Base-by-base conservation (phyloP, 139 green algal species). In the Chlorella ohadii region DNA sequence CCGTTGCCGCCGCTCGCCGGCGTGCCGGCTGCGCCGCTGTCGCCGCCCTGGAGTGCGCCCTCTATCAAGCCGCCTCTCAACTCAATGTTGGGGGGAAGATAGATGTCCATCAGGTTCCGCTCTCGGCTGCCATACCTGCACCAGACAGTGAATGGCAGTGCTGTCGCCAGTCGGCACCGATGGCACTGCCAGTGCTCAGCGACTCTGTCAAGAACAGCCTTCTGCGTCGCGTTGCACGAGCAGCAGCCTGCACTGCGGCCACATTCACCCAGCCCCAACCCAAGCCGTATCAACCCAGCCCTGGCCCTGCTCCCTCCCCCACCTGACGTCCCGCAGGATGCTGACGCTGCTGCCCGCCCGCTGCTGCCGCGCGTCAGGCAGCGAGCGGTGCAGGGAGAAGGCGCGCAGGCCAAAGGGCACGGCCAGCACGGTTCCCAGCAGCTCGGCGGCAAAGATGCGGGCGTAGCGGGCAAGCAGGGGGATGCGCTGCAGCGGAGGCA, bases 61-160 rank as follows among this genome's bases (percentile, higher is more conserved):
- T 83, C 51, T 66, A 81, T 71, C 47, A 67, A 34, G 31, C 63
- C 56, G 28, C 9, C 47, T 57, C 39, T 28, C 41, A 47, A 38
- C 59, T 82, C 19, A 7, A 83, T 11, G 22, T 68, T 31, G 19
- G 70, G 34, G 2, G 93, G 93, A 9, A 94, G 39, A 72, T 97
- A 97, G 0, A 96, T 85, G 85, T 97, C 94, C 68, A 97, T 72
- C 7, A 86, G 39, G 13, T 92, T 91, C 15, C 94, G 89, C 0
- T 77, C 23, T 2, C 76, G 61, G 31, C 73, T 36, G 27, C 92
- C 91, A 55, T 96, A 97, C 31, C 82, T 88, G 84, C 64, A 70
- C 16, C 15, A 27, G 28, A 31, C 6, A 27, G 3, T 1, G n/a
- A 31, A 22, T 39, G 31, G 9, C 12, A 51, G 7, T 51, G 44